Conservation (phyloP, 805 yeast species). For the Candida khao-thaluensis region DNA sequence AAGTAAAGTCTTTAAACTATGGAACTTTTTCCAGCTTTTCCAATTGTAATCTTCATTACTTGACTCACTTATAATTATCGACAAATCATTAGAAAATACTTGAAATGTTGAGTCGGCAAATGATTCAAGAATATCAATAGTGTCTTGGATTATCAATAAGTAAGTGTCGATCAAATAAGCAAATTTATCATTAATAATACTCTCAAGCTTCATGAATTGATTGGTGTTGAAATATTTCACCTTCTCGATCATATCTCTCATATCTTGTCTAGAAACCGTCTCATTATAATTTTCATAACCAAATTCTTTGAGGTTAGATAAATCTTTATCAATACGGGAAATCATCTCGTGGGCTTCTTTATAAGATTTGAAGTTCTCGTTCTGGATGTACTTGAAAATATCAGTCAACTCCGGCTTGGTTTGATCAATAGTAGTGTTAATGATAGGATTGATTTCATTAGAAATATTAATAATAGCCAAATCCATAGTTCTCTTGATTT, state of each 20-base stretch:
- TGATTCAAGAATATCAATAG: slow-evolving; percentile 69
- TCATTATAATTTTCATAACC: slow-evolving; percentile 13
- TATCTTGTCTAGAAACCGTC: slow-evolving; percentile 32
- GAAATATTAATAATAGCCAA: slow-evolving; percentile 34
- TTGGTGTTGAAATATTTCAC: slow-evolving; percentile 25
- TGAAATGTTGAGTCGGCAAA: slow-evolving; percentile 66
- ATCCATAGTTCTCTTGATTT: slow-evolving; percentile 33
- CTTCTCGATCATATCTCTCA: slow-evolving; percentile 32
- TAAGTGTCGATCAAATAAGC: slow-evolving; percentile 27
- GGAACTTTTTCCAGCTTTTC: slow-evolving; percentile 61
- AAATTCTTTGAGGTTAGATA: slow-evolving; percentile 26
- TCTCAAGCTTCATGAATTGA: slow-evolving; percentile 23
- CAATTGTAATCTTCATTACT: slow-evolving; percentile 29
- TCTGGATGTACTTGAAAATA: slow-evolving; percentile 29
- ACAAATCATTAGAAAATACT: slow-evolving; percentile 63
- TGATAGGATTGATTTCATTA: slow-evolving; percentile 28
- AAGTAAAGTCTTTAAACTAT: slow-evolving; percentile 53
- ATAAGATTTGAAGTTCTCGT: slow-evolving; percentile 28
- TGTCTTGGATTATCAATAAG: slow-evolving; percentile 34
- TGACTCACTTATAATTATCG: slow-evolving; percentile 22
- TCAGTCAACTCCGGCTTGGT: slow-evolving; percentile 26
- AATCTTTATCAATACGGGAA: slow-evolving; percentile 32
- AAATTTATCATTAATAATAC: slow-evolving; percentile 26
- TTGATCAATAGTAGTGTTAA: slow-evolving; percentile 23
- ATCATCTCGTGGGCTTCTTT: slow-evolving; percentile 31